Evolutionary conservation across 176 grass and related monocot species (phyloP).

Genomic region (Olyra latifolia): DNA sequence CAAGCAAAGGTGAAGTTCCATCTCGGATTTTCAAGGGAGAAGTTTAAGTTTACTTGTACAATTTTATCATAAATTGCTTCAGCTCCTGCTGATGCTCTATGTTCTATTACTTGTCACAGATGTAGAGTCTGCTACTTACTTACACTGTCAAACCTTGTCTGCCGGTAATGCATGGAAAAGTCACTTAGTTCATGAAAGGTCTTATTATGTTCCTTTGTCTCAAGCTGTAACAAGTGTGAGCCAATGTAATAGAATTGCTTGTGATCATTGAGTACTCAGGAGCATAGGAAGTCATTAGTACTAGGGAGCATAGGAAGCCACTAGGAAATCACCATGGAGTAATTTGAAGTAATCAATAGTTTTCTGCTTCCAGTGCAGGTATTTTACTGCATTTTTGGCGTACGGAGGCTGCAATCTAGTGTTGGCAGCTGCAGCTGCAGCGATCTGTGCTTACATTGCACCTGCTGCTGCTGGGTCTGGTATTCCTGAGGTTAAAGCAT

Average conservation of each 20-base stretch:
- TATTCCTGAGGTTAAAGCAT: conserved; percentile 96
- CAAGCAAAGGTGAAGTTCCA: conserved; percentile 50
- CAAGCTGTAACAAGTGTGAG: background rate
- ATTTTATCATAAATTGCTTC: conserved; percentile 11
- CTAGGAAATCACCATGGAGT: background rate
- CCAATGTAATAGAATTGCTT: background rate
- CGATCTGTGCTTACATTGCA: conserved; percentile 85
- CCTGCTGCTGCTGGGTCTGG: conserved; percentile 96
- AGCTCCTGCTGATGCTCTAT: background rate
- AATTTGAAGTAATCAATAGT: conserved; percentile 34
- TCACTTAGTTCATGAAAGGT: background rate
- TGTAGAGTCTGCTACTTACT: background rate
- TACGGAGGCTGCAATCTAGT: conserved; percentile 72
- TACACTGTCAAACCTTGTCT: background rate
- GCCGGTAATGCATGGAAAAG: conserved; percentile 15
- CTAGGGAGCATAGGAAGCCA: background rate
- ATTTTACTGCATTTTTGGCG: conserved; percentile 66
- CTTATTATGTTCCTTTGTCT: background rate
- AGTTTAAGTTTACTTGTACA: background rate
- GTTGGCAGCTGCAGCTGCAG: conserved; percentile 61
- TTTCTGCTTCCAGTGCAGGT: conserved; percentile 74
- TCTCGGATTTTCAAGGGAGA: background rate
- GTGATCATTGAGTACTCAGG: background rate
- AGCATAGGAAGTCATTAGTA: background rate
- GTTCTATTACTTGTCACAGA: background rate